These are phyloP conservation scores for Umbelopsis isabellina DNA, from an alignment of 192 early-diverging fungal genomes.

Conservation along the genomic window DNA sequence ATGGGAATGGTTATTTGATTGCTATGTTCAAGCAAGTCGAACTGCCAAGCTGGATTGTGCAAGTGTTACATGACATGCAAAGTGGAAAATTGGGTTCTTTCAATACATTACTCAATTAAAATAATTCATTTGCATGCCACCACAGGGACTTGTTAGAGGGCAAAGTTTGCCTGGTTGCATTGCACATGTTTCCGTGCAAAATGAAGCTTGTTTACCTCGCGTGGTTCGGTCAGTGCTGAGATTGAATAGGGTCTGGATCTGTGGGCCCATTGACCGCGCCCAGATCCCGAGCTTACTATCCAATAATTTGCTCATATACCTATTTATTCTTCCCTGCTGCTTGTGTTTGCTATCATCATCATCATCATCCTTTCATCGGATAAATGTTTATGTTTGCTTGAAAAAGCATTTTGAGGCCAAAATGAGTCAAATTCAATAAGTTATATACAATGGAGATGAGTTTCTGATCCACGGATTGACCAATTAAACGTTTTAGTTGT, in stretches of 20 bases:
- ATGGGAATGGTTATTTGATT: no score
- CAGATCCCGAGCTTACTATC: constrained; percentile 9
- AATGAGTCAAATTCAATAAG: no score
- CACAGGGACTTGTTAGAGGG: no score
- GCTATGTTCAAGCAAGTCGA: no score
- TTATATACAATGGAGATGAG: no score
- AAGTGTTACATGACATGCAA: no score
- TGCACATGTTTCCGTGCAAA: no score
- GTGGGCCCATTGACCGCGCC: not conserved
- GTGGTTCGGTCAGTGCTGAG: constrained; percentile 19
- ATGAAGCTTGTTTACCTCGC: constrained; percentile 16
- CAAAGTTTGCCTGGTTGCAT: no score
- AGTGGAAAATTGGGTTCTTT: no score
- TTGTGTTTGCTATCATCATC: not conserved
- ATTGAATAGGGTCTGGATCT: constrained; percentile 21
- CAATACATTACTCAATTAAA: no score
- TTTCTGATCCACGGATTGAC: not conserved
- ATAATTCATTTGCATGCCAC: no score
- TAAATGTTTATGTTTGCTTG: not conserved
- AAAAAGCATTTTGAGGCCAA: not conserved
- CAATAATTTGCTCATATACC: not conserved
- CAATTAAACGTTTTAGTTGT: not conserved
- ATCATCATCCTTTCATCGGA: not conserved
- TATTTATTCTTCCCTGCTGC: not conserved
- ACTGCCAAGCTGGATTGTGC: no score